A percentile compares a stretch with the other conserved stretches of the same genome.
Evolutionary conservation across 2,329 filamentous ascomycete genomes (phyloP).

Genomic region (Lojkania enalia): DNA sequence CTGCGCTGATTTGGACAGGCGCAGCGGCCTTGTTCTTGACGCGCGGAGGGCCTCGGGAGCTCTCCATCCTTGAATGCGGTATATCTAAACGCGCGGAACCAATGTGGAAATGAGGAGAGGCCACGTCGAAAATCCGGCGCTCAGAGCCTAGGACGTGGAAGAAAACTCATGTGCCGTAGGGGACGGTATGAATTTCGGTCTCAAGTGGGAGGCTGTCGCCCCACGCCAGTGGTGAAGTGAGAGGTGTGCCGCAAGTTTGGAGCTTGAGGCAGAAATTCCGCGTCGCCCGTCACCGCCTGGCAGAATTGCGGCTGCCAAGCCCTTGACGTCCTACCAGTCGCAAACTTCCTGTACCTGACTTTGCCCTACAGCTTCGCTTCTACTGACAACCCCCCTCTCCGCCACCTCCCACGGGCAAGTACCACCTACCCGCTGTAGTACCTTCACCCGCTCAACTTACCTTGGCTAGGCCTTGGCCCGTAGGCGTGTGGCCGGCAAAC

Average conservation of each 20-base stretch:
- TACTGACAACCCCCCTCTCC: neutral
- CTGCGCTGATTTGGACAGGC: conserved; percentile 81
- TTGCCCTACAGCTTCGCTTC: neutral
- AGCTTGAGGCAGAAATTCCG: neutral
- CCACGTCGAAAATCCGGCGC: conserved; percentile 2
- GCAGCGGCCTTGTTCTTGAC: conserved; percentile 99
- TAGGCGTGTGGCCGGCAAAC: neutral
- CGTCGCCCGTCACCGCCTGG: conserved; percentile 13
- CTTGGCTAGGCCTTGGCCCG: neutral
- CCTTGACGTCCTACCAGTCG: conserved; percentile 11
- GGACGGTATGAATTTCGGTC: too few species aligned
- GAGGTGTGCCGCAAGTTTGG: neutral
- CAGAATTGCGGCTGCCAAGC: conserved; percentile 28
- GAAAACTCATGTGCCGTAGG: conserved; percentile 3
- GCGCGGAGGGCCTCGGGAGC: conserved; percentile 81
- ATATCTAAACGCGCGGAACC: too few species aligned
- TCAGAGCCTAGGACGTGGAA: conserved; percentile 13
- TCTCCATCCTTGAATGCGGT: conserved; percentile 75
- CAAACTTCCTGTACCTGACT: conserved; percentile 15
- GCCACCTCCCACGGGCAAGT: neutral
- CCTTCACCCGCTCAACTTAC: conserved; percentile 11
- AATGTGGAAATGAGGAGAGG: too few species aligned
- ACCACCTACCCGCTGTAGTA: conserved; percentile 4
- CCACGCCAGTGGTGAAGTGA: neutral
- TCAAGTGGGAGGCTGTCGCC: neutral